Conservation (phyloP, 2,329 filamentous ascomycete genomes). For the Achaetomium macrosporum region DNA sequence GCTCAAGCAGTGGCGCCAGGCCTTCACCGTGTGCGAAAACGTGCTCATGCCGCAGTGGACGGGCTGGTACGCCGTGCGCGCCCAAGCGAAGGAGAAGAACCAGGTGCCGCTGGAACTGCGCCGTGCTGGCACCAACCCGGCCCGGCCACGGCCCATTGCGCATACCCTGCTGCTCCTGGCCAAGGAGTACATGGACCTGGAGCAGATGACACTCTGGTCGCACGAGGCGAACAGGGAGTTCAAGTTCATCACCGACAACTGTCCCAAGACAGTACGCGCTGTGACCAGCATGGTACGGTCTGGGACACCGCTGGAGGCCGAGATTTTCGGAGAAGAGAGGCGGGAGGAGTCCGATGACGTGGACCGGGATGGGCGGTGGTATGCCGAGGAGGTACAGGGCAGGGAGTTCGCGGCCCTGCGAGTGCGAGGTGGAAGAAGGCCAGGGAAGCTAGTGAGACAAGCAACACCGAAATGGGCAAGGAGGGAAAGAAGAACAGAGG, state of each 20-base stretch:
- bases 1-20: slow-evolving; percentile 54
- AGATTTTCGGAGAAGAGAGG: slow-evolving; percentile 12
- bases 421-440: not conserved
- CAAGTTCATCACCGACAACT: slow-evolving; percentile 34
- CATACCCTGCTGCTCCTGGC: slow-evolving; percentile 45
- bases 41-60: slow-evolving; percentile 73
- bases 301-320: slow-evolving; percentile 14
- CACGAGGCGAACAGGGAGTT: slow-evolving; percentile 37
- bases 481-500: not conserved
- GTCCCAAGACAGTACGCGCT: slow-evolving; percentile 33
- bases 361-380: not conserved
- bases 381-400: not conserved
- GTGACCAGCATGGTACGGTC: slow-evolving; percentile 16
- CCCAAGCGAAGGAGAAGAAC: slow-evolving; percentile 22
- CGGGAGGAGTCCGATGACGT: not conserved
- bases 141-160: slow-evolving; percentile 35
- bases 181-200: slow-evolving; percentile 45
- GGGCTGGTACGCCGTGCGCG: slow-evolving; percentile 54
- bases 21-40: slow-evolving; percentile 69
- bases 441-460: not conserved
- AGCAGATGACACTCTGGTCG: slow-evolving; percentile 45
- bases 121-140: slow-evolving; percentile 33
- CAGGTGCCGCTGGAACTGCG: slow-evolving; percentile 35
- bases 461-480: not conserved
- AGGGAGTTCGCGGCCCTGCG: not conserved